Evolutionary conservation across 2,329 filamentous ascomycete genomes (phyloP).

Genomic region (Neodidymelliopsis sp.): DNA sequence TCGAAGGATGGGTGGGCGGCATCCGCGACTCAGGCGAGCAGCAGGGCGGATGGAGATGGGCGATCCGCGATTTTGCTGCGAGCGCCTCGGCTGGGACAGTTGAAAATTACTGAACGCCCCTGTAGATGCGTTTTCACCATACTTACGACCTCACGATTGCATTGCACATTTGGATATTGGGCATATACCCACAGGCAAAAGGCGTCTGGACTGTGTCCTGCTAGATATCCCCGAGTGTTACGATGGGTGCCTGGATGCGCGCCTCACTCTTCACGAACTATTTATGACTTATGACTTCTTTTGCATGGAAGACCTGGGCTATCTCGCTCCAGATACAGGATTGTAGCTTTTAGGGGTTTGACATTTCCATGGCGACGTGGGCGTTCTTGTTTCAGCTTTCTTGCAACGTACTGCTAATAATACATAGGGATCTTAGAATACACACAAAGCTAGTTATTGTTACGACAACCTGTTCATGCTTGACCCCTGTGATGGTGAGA

Average conservation of each 20-base stretch:
- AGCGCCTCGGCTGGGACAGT: conserved; percentile 31
- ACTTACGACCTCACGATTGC: conserved; percentile 44
- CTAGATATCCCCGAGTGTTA: conserved; percentile 48
- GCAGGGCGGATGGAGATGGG: conserved; percentile 75
- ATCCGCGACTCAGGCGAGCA: conserved; percentile 55
- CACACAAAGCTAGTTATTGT: conserved; percentile 8
- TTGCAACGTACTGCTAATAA: conserved; percentile 18
- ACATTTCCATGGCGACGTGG: conserved; percentile 13
- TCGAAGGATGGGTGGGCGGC: conserved; percentile 80
- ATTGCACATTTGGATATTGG: conserved; percentile 34
- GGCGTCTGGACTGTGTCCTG: conserved; percentile 33
- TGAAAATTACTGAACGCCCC: conserved; percentile 25
- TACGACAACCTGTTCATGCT: neutral
- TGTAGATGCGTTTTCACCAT: conserved; percentile 26
- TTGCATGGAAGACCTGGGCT: conserved; percentile 17
- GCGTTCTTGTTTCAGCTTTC: conserved; percentile 17
- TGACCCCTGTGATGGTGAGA: conserved; percentile 7
- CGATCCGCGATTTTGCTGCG: conserved; percentile 61
- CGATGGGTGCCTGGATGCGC: conserved; percentile 37
- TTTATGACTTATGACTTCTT: conserved; percentile 42
- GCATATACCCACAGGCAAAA: conserved; percentile 37
- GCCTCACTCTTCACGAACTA: conserved; percentile 48
- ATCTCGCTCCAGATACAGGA: conserved; percentile 15
- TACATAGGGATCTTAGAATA: conserved; percentile 17
- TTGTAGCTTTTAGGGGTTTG: conserved; percentile 10